Evolutionary conservation across 352 stramenopile genomes (phyloP), one percentile per base, ranked within the genome.

Genomic region (Salisapilia sapeloensis): DNA sequence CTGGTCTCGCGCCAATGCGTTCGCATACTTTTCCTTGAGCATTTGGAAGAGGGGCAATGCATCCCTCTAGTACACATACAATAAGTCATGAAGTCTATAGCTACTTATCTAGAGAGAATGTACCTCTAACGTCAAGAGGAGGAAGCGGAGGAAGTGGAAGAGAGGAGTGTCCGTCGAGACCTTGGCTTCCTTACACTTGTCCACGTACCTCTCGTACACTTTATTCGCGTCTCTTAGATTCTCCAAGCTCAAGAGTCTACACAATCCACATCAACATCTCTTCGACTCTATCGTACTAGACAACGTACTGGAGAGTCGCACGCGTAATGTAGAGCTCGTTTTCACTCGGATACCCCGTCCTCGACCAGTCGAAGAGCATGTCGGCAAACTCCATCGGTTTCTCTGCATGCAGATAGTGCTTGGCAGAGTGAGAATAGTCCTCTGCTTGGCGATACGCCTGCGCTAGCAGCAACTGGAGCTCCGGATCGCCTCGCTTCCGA

Each of bases 211-310:
- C 3, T 85, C 62, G 35, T 81, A 67, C 19, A 92, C 63, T 17
- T 65, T 53, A 40, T 92, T 90, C 4, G 77, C 72, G 25, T 92
- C 77, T 9, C 74, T 65, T n/a, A 92, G 40, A 44, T 92, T 92
- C 46, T 92, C 69, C 18, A 89, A 39, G 31, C 65, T 83, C 35
- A 84, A 26, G 16, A 92, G 35, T 43, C 75, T 90, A 32, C 33
- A 29, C 26, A 17, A 33, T 46, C 20, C 30, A 37, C 25, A 33
- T 28, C 10, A 13, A 23, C 4, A 47, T 6, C 13, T 24, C 30
- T 39, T 15, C 11, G 5, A 22, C 3, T n/a, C n/a, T n/a, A n/a
- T n/a, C n/a, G n/a, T 21, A 16, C 11, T 10, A 15, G 23, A 19
- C 24, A 16, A 77, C 56, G 25, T 62, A 91, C 77, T 87, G 75